phyloP scores from a whole-genome alignment of 108 stramenopile species.

The Fragilariopsis cylindrus region DNA sequence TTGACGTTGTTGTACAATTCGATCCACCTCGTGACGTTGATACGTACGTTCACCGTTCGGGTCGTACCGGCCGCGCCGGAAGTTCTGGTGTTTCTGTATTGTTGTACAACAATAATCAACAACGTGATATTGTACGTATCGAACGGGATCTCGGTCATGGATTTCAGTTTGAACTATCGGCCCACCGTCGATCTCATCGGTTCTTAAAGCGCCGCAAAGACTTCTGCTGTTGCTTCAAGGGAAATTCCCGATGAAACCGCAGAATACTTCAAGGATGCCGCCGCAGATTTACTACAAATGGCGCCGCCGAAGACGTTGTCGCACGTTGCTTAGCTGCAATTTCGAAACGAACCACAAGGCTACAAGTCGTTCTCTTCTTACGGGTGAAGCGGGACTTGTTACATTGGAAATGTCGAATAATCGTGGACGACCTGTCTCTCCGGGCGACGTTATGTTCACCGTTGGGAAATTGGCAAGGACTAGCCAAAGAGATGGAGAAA shows the following conservation, averaged over 20 bases:
- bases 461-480: conserved; percentile 79
- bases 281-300: conserved; percentile 56
- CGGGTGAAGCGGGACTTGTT: conserved; percentile 76
- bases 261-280: conserved; percentile 77
- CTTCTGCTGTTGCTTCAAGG: conserved; percentile 76
- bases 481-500: conserved; percentile 58
- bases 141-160: conserved; percentile 91
- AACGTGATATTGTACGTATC: conserved; percentile 89
- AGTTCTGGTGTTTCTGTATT: conserved; percentile 94
- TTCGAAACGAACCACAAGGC: conserved; percentile 67
- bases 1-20: conserved; percentile 95
- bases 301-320: conserved; percentile 58
- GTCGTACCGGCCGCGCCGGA: conserved; percentile 98
- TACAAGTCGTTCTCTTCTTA: conserved; percentile 78
- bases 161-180: conserved; percentile 87
- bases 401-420: conserved; percentile 82
- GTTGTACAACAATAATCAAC: conserved; percentile 71
- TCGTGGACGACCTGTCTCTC: conserved; percentile 57
- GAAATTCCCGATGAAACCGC: conserved; percentile 79
- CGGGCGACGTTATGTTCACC: conserved; percentile 88
- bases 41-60: conserved; percentile 97
- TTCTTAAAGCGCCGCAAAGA: conserved; percentile 83
- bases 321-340: conserved; percentile 90
- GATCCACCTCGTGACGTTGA: conserved; percentile 93
- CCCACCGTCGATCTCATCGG: conserved; percentile 82